phyloP scores from a whole-genome alignment of 2,329 filamentous ascomycete genomes.

The Colletotrichum navitas region DNA sequence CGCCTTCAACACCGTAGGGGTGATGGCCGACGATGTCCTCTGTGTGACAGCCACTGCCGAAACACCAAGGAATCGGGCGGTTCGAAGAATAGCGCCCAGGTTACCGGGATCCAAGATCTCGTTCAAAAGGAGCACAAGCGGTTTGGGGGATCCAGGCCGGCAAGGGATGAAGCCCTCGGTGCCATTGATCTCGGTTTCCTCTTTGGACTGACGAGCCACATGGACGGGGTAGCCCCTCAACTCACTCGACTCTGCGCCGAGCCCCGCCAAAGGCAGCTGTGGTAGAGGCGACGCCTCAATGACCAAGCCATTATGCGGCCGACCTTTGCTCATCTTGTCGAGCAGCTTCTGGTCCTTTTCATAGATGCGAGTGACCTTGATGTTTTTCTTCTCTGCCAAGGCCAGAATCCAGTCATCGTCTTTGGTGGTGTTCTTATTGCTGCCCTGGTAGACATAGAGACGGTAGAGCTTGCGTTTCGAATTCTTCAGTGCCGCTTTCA shows the following conservation, averaged over 20 bases:
- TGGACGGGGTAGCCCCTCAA: slow-evolving; percentile 68
- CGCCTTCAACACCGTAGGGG: slow-evolving; percentile 84
- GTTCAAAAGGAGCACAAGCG: slow-evolving; percentile 80
- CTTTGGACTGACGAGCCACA: slow-evolving; percentile 76
- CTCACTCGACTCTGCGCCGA: slow-evolving; percentile 63
- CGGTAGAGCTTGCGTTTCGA: slow-evolving; percentile 82
- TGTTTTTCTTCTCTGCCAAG: slow-evolving; percentile 61
- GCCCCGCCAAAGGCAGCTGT: slow-evolving; percentile 72
- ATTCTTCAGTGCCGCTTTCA: slow-evolving; percentile 80
- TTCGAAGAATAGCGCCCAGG: slow-evolving; percentile 88
- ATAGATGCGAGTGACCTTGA: slow-evolving; percentile 70
- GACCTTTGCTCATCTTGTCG: slow-evolving; percentile 84
- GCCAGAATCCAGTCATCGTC: slow-evolving; percentile 59
- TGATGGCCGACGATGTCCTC: slow-evolving; percentile 79
- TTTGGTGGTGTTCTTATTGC: slow-evolving; percentile 64
- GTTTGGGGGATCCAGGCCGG: slow-evolving; percentile 64
- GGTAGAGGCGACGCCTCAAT: slow-evolving; percentile 90
- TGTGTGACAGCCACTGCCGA: slow-evolving; percentile 84
- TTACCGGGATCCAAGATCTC: slow-evolving; percentile 89
- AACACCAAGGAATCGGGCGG: slow-evolving; percentile 90
- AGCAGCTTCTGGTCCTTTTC: slow-evolving; percentile 76
- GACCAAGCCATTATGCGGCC: slow-evolving; percentile 91
- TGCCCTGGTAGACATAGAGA: slow-evolving; percentile 79
- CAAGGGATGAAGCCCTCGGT: slow-evolving; percentile 62
- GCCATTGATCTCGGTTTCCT: slow-evolving; percentile 82